Evolutionary conservation across 2,329 filamentous ascomycete species (phyloP).

Genomic region (Colletotrichum melonis): DNA sequence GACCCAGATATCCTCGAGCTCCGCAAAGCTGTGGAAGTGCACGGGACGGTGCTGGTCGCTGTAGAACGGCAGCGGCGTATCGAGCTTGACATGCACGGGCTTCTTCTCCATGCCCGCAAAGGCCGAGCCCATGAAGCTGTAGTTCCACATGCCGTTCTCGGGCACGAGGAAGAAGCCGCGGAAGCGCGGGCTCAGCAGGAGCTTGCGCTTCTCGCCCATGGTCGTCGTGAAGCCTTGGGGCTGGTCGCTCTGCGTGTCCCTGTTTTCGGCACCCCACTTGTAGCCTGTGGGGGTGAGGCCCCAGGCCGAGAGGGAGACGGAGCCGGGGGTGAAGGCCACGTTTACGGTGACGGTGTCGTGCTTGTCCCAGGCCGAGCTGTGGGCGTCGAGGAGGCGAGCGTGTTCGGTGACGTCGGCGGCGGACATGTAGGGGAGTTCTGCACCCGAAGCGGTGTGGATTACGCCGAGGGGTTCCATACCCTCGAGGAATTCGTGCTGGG

Average conservation of each 20-base stretch:
- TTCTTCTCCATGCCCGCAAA: constrained; percentile 93
- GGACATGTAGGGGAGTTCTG: constrained; percentile 96
- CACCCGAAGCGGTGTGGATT: constrained; percentile 95
- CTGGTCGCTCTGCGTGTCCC: constrained; percentile 90
- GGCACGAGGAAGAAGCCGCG: constrained; percentile 96
- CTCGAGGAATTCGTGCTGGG: constrained; percentile 90
- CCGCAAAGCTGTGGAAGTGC: constrained; percentile 97
- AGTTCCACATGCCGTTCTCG: constrained; percentile 93
- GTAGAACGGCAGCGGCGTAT: constrained; percentile 91
- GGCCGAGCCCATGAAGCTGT: constrained; percentile 94
- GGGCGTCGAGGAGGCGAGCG: constrained; percentile 86
- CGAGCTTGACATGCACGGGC: constrained; percentile 89
- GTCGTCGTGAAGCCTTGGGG: constrained; percentile 91
- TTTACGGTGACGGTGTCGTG: constrained; percentile 95
- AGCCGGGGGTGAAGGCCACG: constrained; percentile 95
- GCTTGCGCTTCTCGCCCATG: constrained; percentile 96
- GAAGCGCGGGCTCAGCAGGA: constrained; percentile 92
- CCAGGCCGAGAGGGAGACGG: constrained; percentile 94
- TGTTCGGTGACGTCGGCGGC: constrained; percentile 95
- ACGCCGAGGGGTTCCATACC: constrained; percentile 90
- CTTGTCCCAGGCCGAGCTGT: constrained; percentile 77
- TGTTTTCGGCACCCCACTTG: constrained; percentile 97
- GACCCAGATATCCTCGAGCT: constrained; percentile 96
- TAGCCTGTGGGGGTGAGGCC: constrained; percentile 91
- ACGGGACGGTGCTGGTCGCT: constrained; percentile 90